These are phyloP conservation scores for Aciculoconidium aculeatum DNA, from an alignment of 805 yeast genomes.

Conservation along the genomic window DNA sequence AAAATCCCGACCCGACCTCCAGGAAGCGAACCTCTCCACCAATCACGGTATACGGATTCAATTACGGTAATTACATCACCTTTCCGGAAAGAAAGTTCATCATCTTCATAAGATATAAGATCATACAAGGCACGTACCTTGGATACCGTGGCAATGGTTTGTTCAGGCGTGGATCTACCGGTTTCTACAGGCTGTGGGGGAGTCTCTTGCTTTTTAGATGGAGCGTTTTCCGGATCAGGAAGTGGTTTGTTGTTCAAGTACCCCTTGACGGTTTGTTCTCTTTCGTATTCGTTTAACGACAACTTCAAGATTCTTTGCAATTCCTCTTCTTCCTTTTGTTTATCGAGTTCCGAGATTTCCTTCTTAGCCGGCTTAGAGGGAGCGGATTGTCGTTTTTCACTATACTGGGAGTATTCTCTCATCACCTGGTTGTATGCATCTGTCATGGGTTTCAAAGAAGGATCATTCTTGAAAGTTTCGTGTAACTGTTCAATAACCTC, in stretches of 20 bases:
- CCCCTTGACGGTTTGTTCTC: slow-evolving; percentile 27
- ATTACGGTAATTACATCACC: slow-evolving; percentile 87
- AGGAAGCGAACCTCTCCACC: slow-evolving; percentile 87
- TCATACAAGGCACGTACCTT: slow-evolving; percentile 85
- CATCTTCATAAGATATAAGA: slow-evolving; percentile 69
- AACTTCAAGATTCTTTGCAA: slow-evolving; percentile 68
- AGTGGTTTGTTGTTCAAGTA: slow-evolving; percentile 28
- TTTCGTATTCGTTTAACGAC: slow-evolving; percentile 59
- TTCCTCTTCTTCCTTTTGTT: slow-evolving; percentile 69
- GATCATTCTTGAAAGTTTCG: slow-evolving; percentile 63
- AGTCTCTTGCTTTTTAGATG: slow-evolving; percentile 9
- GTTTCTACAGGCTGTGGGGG: slow-evolving; percentile 14
- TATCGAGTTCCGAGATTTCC: slow-evolving; percentile 39
- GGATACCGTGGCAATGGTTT: slow-evolving; percentile 42
- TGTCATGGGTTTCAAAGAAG: slow-evolving; percentile 64
- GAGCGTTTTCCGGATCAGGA: slow-evolving; percentile 18
- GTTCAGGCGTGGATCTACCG: slow-evolving; percentile 14
- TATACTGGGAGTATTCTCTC: slow-evolving; percentile 29
- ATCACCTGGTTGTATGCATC: slow-evolving; percentile 52
- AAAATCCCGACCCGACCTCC: slow-evolving; percentile 81
- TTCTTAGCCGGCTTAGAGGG: slow-evolving; percentile 60
- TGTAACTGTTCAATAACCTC: slow-evolving; percentile 66
- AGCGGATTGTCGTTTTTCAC: slow-evolving; percentile 11
- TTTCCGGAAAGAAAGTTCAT: slow-evolving; percentile 77
- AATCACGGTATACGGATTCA: slow-evolving; percentile 83